These are phyloP conservation scores for Phytomonas sp. DNA, from an alignment of 208 protist genomes.

Conservation along the genomic window DNA sequence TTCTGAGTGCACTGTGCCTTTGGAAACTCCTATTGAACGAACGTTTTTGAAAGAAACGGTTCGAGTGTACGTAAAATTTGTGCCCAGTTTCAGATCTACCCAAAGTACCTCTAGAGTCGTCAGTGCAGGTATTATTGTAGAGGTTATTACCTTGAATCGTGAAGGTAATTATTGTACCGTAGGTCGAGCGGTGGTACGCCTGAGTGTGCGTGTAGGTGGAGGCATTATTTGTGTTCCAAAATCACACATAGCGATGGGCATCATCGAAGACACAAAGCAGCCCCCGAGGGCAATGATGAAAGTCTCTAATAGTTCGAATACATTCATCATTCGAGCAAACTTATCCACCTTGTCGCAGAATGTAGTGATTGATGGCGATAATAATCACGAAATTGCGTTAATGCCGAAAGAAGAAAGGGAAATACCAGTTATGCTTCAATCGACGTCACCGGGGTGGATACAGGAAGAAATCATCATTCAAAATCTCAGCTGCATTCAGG, in stretches of 20 bases:
- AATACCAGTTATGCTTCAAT: constrained; percentile 37
- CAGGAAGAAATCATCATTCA: constrained; percentile 43
- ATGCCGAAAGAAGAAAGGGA: constrained; percentile 30
- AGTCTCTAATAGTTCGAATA: constrained; percentile 55
- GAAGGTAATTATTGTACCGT: constrained; percentile 36
- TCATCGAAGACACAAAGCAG: constrained; percentile 29
- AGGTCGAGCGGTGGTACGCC: constrained; percentile 30
- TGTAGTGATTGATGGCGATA: constrained; percentile 16
- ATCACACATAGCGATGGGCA: constrained; percentile 35
- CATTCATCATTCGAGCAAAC: constrained; percentile 38
- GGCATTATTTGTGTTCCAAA: constrained; percentile 35
- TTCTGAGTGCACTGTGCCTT: constrained; percentile 46
- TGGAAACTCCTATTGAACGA: constrained; percentile 45
- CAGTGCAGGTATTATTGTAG: constrained; percentile 59
- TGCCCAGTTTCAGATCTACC: constrained; percentile 39
- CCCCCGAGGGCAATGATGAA: constrained; percentile 24
- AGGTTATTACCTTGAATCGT: constrained; percentile 39
- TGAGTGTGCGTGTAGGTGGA: constrained; percentile 42
- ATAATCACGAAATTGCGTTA: constrained; percentile 23
- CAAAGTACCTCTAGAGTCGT: constrained; percentile 33
- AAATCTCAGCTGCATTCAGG: constrained; percentile 65
- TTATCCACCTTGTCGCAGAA: constrained; percentile 25
- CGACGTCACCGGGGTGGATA: constrained; percentile 39
- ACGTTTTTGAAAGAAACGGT: constrained; percentile 53
- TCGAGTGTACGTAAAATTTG: constrained; percentile 63